phyloP scores from a whole-genome alignment of 176 grass and related monocot genomes.

The Eleusine coracana region DNA sequence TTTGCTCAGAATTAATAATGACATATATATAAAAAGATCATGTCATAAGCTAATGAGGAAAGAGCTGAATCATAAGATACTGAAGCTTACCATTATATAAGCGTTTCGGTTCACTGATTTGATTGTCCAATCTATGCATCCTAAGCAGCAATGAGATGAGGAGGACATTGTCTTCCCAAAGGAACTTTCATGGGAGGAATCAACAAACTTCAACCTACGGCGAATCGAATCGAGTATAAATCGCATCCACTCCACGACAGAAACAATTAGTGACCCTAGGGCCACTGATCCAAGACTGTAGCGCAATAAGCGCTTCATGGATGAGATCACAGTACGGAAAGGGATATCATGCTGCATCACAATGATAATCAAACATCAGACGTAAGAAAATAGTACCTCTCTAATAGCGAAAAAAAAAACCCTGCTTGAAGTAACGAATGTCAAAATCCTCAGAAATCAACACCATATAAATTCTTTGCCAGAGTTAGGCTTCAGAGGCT shows the following conservation, averaged over 20 bases:
- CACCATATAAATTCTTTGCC: not conserved
- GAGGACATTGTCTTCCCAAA: constrained; percentile 70
- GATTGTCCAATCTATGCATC: constrained; percentile 89
- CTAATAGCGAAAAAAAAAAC: not conserved
- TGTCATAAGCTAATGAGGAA: constrained; percentile 8
- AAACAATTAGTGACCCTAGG: constrained; percentile 76
- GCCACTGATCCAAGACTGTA: constrained; percentile 92
- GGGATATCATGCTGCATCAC: constrained; percentile 84
- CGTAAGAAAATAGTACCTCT: not conserved
- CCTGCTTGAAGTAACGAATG: not conserved
- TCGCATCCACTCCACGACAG: constrained; percentile 73
- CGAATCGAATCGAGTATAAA: constrained; percentile 77
- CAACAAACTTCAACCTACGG: constrained; percentile 68
- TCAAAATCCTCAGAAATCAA: not conserved
- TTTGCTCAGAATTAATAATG: too few relatives aligned
- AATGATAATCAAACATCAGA: constrained; percentile 25
- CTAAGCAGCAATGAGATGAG: constrained; percentile 83
- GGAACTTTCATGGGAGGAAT: constrained; percentile 50
- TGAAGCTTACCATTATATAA: constrained; percentile 75
- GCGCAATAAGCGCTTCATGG: constrained; percentile 71
- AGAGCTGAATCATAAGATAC: not conserved
- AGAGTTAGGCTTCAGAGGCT: not conserved
- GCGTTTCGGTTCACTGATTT: constrained; percentile 86
- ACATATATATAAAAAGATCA: not conserved
- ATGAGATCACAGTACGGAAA: constrained; percentile 79